Base-by-base conservation (phyloP, 192 early-diverging fungal species). In the Linnemannia elongata region DNA sequence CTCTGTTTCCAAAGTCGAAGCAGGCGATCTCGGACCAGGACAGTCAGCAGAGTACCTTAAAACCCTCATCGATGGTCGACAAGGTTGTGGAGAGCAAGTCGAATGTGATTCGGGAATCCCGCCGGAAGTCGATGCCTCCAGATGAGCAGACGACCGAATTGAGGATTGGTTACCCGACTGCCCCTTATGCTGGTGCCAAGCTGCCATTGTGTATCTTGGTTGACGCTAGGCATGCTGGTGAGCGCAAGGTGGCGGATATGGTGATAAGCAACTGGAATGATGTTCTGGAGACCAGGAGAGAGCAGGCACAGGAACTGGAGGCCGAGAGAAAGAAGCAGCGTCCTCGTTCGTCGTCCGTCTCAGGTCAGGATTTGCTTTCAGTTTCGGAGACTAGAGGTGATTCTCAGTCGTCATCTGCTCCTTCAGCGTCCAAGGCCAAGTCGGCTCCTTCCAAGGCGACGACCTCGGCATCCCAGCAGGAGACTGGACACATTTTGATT, bases 161-260 rank as follows among this genome's bases (percentile, higher is more conserved):
- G 27, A 76, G 79, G 1, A 70, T 78, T 41, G 85, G 49, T 1
- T 81, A 87, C 35, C 85, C 85, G 0, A 8, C 72, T n/a, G 75
- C 85, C 4, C 85, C 85, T 1, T 87, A 74, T 33, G 55, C 85
- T 55, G 85, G 85, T 12, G 79, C 79, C 54, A 81, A 78, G 44
- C 41, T 81, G 35, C 85, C 85, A 27, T 38, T 87, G 20, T 87
- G 85, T 47, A 81, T 81, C 1, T 38, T 87, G 12, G 49, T 87
- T 18, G 80, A 87, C 38, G 0, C 71, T 17, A 12, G 60, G 6
- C 72, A 78, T 12, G 80, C 47, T 0, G 69, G 38, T 20, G 85
- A 81, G 8, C 79, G 76, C n/a, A 78, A 69, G 4, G 13, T 87
- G 10, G 20, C 71, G 4, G 80, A 81, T 47, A 80, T 87, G 75